Percentiles rank a stretch among this genome's conserved stretches.
Evolutionary conservation across 129 eudicot species (phyloP).

Genomic region (Centaurea solstitialis): DNA sequence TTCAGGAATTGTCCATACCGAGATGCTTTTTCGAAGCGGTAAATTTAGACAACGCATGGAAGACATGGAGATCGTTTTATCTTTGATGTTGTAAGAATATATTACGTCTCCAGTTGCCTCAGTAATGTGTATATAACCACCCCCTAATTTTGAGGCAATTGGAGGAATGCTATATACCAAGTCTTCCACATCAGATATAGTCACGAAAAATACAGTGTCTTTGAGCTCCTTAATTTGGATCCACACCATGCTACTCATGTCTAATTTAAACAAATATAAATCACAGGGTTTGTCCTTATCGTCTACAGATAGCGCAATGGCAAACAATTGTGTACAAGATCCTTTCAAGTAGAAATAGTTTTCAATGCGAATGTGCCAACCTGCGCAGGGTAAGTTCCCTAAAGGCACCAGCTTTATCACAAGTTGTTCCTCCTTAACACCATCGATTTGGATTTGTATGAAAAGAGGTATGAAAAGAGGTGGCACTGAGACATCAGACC

Average conservation of each 20-base stretch:
- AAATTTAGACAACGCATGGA: not conserved
- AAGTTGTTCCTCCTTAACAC: not conserved
- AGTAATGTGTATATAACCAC: not conserved
- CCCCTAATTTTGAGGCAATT: not conserved
- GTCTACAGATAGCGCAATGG: too few species aligned
- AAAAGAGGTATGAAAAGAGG: too few species aligned
- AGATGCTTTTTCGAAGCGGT: not conserved
- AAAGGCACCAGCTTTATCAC: not conserved
- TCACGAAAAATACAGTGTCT: not conserved
- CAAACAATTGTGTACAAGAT: not conserved
- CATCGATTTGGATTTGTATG: not conserved
- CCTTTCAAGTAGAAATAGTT: not conserved
- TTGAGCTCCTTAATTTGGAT: not conserved
- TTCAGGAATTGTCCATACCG: not conserved
- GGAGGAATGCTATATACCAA: not conserved
- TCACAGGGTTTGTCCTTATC: too few species aligned
- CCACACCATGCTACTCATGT: not conserved
- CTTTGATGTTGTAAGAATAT: not conserved
- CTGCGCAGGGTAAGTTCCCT: not conserved
- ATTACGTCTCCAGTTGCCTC: not conserved
- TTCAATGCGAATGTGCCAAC: too few species aligned
- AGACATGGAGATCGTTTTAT: not conserved
- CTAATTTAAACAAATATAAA: not conserved
- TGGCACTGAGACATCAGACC: not conserved
- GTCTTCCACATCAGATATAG: not conserved